Percentiles rank a stretch among this genome's conserved stretches.
phyloP scores from a whole-genome alignment of 2,329 filamentous ascomycete species.

The Diaporthe destruens region DNA sequence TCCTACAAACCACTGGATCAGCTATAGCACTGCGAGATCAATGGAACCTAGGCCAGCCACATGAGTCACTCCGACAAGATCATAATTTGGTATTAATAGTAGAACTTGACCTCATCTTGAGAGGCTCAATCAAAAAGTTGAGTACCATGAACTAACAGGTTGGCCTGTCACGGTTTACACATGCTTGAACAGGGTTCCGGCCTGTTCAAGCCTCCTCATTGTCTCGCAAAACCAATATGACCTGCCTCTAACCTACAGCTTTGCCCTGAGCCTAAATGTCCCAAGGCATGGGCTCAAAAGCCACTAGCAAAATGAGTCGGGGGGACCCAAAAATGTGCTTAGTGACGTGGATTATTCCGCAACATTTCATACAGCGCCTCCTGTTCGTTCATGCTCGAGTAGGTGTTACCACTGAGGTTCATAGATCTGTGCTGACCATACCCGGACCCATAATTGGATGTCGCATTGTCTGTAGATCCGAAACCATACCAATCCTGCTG shows the following conservation, averaged over 20 bases:
- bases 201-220: background rate
- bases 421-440: conserved; percentile 46
- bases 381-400: conserved; percentile 46
- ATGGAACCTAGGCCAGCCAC: background rate
- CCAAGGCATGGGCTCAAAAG: background rate
- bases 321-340: background rate
- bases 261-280: background rate
- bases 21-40: background rate
- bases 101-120: background rate
- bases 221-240: background rate
- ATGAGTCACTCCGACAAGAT: background rate
- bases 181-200: background rate
- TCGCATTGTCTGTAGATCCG: conserved; percentile 44
- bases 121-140: background rate
- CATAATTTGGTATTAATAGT: background rate
- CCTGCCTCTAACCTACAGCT: background rate
- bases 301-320: background rate
- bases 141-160: background rate
- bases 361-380: conserved; percentile 48
- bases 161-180: background rate
- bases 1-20: background rate
- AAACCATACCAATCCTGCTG: conserved; percentile 54
- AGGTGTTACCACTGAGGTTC: conserved; percentile 46
- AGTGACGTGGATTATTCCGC: conserved; percentile 36
- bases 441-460: conserved; percentile 44